Base-by-base conservation (phyloP, 305 asterid species). In the Rubia peregrina region DNA sequence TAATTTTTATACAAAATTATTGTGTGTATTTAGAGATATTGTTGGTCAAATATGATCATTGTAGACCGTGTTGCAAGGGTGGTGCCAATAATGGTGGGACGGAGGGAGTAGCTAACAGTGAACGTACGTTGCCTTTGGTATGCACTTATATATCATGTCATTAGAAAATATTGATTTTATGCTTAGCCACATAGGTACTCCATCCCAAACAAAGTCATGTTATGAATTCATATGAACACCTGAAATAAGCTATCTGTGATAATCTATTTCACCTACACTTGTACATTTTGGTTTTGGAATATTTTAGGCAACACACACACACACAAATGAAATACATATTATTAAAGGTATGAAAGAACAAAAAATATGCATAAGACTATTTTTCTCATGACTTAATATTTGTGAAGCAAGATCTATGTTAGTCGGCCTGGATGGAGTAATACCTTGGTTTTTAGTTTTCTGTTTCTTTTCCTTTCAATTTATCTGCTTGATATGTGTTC, bases 71-170 rank as follows among this genome's bases (percentile, higher is more conserved):
- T n/a, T n/a, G n/a, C n/a, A n/a, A n/a, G n/a, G n/a, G n/a, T n/a
- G n/a, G n/a, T n/a, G n/a, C n/a, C n/a, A n/a, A n/a, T n/a, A n/a
- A n/a, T n/a, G n/a, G n/a, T n/a, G n/a, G n/a, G n/a, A n/a, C n/a
- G n/a, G n/a, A n/a, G n/a, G n/a, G n/a, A n/a, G 85, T 90, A 80
- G 97, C 95, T 68, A 93, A 86, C 75, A 85, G 79, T 73, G 97
- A 91, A 81, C 76, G 90, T 46, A 89, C 97, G 19, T 49, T 89
- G 67, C 96, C 97, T 65, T 85, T 93, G 94, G 98, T 93, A 86
- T 61, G 85, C 71, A 43, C 74, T 77, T 67, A 17, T 71, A 61
- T 53, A 72, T 65, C 60, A 49, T 49, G 38, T 16, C 40, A 12
- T 6, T 65, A 11, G n/a, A n/a, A 33, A 14, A 12, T 59, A 17